These are phyloP conservation scores for Kalaharituber pfeilii DNA, from an alignment of 2,329 filamentous ascomycete genomes.

Conservation along the genomic window DNA sequence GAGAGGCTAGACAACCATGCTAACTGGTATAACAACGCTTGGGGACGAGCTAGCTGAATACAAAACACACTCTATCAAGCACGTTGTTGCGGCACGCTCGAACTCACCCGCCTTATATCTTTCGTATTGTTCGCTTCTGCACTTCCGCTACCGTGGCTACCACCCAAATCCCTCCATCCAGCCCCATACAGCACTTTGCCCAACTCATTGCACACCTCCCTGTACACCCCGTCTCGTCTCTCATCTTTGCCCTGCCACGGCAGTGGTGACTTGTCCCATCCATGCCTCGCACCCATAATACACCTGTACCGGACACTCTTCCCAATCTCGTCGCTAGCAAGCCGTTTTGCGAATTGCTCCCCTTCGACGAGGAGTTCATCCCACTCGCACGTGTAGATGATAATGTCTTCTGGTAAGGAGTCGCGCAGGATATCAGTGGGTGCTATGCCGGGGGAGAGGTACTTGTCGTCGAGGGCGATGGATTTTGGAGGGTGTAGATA, in stretches of 20 bases:
- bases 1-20: too few relatives aligned
- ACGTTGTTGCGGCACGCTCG: too few relatives aligned
- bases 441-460: constrained; percentile 42
- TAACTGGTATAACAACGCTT: too few relatives aligned
- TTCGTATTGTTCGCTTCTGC: not conserved
- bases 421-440: constrained; percentile 34
- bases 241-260: constrained; percentile 25
- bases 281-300: constrained; percentile 48
- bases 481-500: constrained; percentile 38
- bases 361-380: constrained; percentile 48
- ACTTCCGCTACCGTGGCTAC: too few relatives aligned
- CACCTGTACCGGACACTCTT: constrained; percentile 44
- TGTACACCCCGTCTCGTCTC: constrained; percentile 38
- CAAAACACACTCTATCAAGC: too few relatives aligned
- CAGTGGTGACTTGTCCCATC: constrained; percentile 25
- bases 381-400: constrained; percentile 46
- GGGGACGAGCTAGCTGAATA: too few relatives aligned
- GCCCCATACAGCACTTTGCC: constrained; percentile 28
- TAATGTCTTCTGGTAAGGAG: constrained; percentile 33
- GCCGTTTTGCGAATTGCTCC: constrained; percentile 41
- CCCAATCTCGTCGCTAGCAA: constrained; percentile 44
- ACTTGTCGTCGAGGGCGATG: constrained; percentile 34
- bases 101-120: not conserved
- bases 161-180: not conserved
- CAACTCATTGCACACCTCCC: constrained; percentile 37